Base-by-base conservation (phyloP, 257 asterid genomes). In the Nicotiana attenuata region DNA sequence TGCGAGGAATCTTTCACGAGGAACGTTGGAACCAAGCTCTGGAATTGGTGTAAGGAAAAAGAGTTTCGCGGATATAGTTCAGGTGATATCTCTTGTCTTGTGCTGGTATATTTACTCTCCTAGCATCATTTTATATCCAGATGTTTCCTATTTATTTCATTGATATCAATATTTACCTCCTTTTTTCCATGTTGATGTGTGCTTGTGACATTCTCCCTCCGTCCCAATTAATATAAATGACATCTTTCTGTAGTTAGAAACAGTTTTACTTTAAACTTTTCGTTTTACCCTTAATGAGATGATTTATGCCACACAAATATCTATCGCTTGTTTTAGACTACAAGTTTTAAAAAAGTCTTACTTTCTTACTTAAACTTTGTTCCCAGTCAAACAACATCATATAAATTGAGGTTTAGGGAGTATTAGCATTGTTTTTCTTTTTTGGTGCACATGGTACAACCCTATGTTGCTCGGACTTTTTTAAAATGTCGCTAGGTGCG, bases 41-140 rank as follows among this genome's bases (percentile, higher is more conserved):
- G 97, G 94, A 82, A 85, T 91, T 89, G 92, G 93, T 11, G 85
- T 19, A 45, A 88, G 93, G 85, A 88, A 92, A 84, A 94, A 94
- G 90, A 94, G 98, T 64, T 93, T 94, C 81, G 98, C 97, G n/a
- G 97, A 94, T 83, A 90, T 93, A 33, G 87, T 93, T 56, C 98
- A 94, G 97, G 97, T 94, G 82, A 53, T 82, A 7, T 24, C 50
- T 65, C 79, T 87, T 47, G 17, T 33, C 41, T 56, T 61, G 63
- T 85, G 65, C 57, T 38, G 0, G 52, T 68, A 4, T 35, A 67
- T 67, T 35, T 19, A 10, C 28, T 67, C 33, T 26, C 71, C 10
- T 19, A 16, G 50, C 52, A 66, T 66, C 24, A 4, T 31, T 33
- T 31, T 68, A 5, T 68, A 10, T n/a, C 29, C 19, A 68, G 20